These are phyloP conservation scores for Monosporascus sp. DNA, from an alignment of 2,329 filamentous ascomycete species.

Conservation along the genomic window DNA sequence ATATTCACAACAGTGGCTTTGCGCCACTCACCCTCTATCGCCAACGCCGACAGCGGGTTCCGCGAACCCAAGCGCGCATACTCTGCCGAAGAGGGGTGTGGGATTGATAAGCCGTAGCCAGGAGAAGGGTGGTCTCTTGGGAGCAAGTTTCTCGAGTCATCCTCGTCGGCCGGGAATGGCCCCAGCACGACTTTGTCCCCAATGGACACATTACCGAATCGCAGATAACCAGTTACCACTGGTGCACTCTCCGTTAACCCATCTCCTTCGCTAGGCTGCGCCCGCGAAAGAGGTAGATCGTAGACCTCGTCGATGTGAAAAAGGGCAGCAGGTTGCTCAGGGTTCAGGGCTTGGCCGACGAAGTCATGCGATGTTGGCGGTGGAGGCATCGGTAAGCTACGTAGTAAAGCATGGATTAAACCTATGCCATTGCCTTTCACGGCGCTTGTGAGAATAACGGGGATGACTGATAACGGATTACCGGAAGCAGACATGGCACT, in stretches of 20 bases:
- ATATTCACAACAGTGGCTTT: slow-evolving; percentile 77
- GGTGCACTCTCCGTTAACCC: slow-evolving; percentile 27
- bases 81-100: slow-evolving; percentile 49
- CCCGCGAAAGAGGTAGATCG: slow-evolving; percentile 61
- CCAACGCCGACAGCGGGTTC: slow-evolving; percentile 46
- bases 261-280: slow-evolving; percentile 30
- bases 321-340: slow-evolving; percentile 56
- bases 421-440: slow-evolving; percentile 79
- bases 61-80: slow-evolving; percentile 46
- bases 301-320: slow-evolving; percentile 94
- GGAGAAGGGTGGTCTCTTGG: slow-evolving; percentile 44
- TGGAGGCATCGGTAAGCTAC: slow-evolving; percentile 65
- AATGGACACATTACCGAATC: slow-evolving; percentile 71
- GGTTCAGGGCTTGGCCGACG: slow-evolving; percentile 49
- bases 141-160: slow-evolving; percentile 34
- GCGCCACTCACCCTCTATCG: slow-evolving; percentile 67
- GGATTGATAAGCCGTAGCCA: slow-evolving; percentile 45
- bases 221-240: slow-evolving; percentile 79
- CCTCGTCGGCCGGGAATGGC: slow-evolving; percentile 61
- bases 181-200: slow-evolving; percentile 76
- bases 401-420: slow-evolving; percentile 74
- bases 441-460: slow-evolving; percentile 82
- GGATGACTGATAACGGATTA: slow-evolving; percentile 53
- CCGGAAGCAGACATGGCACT: slow-evolving; percentile 40
- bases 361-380: slow-evolving; percentile 48